Conservation (phyloP, 192 early-diverging fungal genomes). For the Rhizophagus prolifer region DNA sequence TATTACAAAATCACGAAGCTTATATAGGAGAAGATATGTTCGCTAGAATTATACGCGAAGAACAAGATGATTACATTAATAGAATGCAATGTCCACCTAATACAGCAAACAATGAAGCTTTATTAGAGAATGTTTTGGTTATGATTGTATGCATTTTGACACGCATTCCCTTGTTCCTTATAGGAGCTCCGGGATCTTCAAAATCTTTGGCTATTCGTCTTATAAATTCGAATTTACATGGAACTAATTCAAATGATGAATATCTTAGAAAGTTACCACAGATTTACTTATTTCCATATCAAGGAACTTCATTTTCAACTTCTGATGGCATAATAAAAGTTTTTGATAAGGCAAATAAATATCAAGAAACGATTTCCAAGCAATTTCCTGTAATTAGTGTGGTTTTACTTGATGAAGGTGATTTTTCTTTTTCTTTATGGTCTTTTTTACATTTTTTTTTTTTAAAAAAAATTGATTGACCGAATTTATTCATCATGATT, state of each 20-base stretch:
- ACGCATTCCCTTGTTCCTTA: conserved; percentile 22
- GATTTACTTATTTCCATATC: conserved; percentile 29
- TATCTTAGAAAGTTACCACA: conserved; percentile 19
- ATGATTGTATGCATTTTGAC: conserved; percentile 31
- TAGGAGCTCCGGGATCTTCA: conserved; percentile 26
- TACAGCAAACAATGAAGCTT: conserved; percentile 8
- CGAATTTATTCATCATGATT: neutral
- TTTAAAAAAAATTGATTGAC: no score
- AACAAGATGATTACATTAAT: conserved; percentile 26
- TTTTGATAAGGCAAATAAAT: conserved; percentile 25
- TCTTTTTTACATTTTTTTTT: no score
- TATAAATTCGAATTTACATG: conserved; percentile 27
- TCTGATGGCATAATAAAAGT: conserved; percentile 30
- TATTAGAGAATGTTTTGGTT: conserved; percentile 21
- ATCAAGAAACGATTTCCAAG: conserved; percentile 12
- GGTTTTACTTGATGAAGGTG: conserved; percentile 24
- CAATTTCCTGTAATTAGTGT: conserved; percentile 22
- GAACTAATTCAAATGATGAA: conserved; percentile 14
- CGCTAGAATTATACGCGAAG: neutral
- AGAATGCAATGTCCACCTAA: neutral
- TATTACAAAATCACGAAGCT: conserved; percentile 14
- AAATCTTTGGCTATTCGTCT: conserved; percentile 28
- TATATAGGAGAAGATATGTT: neutral
- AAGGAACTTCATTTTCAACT: conserved; percentile 27
- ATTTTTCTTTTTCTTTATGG: neutral